Evolutionary conservation across 495 filamentous ascomycete species (phyloP).

Genomic region (Copromyces sp.): DNA sequence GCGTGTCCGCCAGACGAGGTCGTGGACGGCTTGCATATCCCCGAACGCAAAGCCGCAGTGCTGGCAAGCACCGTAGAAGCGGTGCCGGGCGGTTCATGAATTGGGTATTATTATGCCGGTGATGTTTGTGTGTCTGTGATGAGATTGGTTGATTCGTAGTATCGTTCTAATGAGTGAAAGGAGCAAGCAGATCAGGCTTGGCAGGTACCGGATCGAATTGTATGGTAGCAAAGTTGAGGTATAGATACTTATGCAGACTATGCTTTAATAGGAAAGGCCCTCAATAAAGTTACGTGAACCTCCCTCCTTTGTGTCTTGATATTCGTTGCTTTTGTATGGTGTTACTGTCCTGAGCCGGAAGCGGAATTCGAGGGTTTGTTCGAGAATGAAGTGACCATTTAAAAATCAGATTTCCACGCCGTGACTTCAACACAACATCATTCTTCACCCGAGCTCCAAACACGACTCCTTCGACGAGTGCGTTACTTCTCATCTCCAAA

Average conservation of each 20-base stretch:
- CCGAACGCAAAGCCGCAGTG: constrained; percentile 23
- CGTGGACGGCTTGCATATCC: constrained; percentile 30
- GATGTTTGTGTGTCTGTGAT: background rate
- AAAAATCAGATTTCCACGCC: background rate
- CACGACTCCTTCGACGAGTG: background rate
- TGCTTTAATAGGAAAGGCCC: background rate
- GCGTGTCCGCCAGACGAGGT: constrained; percentile 25
- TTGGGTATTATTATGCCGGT: background rate
- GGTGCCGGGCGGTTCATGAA: background rate
- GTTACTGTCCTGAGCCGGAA: background rate
- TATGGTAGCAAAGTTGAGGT: background rate
- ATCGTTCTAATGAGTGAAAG: background rate
- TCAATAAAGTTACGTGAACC: background rate
- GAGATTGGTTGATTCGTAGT: background rate
- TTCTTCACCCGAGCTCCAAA: background rate
- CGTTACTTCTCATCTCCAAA: background rate
- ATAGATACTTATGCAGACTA: background rate
- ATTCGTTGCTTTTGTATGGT: background rate
- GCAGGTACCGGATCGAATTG: background rate
- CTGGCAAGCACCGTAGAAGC: background rate
- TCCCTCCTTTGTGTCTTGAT: background rate
- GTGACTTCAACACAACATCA: background rate
- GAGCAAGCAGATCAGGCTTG: background rate
- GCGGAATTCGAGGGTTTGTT: background rate
- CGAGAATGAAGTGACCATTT: background rate